Conservation (phyloP, 2,329 filamentous ascomycete genomes). For the Fusarium sp. region DNA sequence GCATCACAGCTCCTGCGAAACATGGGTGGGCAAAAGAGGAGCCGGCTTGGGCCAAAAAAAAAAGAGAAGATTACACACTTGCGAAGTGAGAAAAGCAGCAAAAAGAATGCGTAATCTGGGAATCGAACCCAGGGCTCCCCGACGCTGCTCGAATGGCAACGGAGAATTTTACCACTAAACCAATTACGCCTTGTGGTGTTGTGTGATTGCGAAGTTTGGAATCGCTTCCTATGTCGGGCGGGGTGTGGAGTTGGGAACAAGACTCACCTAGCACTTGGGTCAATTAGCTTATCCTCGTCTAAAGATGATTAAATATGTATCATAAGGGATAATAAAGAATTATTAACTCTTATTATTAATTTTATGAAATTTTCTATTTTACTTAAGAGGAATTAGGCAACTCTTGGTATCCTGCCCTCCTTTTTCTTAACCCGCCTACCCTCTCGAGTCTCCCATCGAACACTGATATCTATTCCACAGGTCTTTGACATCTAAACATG, state of each 20-base stretch:
- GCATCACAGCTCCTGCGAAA: no score
- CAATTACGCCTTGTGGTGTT: not conserved
- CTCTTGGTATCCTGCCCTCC: no score
- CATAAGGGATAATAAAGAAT: not conserved
- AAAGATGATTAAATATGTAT: no score
- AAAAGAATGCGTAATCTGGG: not conserved
- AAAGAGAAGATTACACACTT: no score
- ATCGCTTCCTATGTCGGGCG: not conserved
- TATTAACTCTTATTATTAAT: not conserved
- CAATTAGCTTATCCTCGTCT: no score
- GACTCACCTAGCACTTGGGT: not conserved
- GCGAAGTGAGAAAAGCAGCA: no score
- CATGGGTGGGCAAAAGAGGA: no score
- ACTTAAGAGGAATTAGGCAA: no score
- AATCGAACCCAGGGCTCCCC: not conserved
- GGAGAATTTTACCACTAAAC: conserved; percentile 1
- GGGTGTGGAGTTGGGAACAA: not conserved
- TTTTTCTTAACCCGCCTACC: not conserved
- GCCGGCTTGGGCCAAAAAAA: no score
- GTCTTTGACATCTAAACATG: not conserved
- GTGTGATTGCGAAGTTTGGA: not conserved
- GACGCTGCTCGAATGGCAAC: not conserved
- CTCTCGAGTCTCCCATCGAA: not conserved
- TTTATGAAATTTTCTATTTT: no score
- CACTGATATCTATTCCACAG: not conserved